These are phyloP conservation scores for Puccinia horiana DNA, from an alignment of 1,284 basidiomycete species.

Conservation along the genomic window DNA sequence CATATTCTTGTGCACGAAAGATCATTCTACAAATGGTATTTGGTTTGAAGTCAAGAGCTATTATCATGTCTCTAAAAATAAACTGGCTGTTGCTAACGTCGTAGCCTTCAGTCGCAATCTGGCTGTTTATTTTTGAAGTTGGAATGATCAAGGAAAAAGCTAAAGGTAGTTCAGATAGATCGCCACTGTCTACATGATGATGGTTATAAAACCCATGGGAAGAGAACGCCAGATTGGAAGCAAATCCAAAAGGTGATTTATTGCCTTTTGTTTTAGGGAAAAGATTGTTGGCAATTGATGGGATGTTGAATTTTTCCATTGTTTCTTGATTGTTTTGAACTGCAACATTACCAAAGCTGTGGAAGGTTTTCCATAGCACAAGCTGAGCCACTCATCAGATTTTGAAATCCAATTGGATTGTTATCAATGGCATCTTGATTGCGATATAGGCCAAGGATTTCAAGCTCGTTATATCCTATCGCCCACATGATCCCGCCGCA, in stretches of 20 bases:
- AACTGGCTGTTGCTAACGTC: neutral
- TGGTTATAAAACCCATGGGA: slow-evolving; percentile 8
- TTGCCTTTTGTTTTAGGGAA: neutral
- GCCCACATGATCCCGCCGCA: too few species aligned
- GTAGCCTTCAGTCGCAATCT: neutral
- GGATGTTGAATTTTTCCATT: too few species aligned
- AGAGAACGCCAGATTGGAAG: slow-evolving; percentile 13
- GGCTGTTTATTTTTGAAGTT: neutral
- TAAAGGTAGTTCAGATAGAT: too few species aligned
- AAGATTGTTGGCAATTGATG: slow-evolving; percentile 6
- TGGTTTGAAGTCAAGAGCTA: slow-evolving; percentile 16
- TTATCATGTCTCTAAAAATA: neutral
- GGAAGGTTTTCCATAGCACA: too few species aligned
- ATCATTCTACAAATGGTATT: neutral
- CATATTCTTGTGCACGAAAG: too few species aligned
- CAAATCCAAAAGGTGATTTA: neutral
- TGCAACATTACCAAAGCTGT: neutral
- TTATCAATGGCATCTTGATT: neutral
- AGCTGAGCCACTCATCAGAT: neutral
- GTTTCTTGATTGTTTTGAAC: neutral
- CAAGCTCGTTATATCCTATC: neutral
- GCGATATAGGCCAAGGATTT: neutral
- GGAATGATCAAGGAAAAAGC: too few species aligned
- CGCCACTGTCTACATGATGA: too few species aligned
- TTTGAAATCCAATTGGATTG: neutral